A percentile compares a stretch with the other conserved stretches of the same genome.
Conservation (phyloP, 1,284 basidiomycete genomes). For the Butyriboletus appendiculatus region DNA sequence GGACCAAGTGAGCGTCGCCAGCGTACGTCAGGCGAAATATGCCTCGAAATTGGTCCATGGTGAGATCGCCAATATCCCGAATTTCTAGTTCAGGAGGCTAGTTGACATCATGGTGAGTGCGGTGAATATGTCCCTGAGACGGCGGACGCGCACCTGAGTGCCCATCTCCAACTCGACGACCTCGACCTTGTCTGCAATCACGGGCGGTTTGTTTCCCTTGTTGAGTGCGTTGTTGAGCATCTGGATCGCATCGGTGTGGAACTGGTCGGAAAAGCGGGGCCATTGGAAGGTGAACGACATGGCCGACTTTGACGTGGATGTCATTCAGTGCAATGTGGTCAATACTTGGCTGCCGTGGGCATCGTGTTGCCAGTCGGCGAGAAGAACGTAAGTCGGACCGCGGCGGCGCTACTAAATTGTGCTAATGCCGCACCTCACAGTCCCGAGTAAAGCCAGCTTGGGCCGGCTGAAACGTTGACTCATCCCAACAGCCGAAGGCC, state of each 20-base stretch:
- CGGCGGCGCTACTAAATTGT: neutral
- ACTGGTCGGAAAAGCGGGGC: conserved; percentile 95
- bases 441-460: neutral
- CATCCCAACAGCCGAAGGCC: conserved; percentile 4
- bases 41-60: conserved; percentile 93
- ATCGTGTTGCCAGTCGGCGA: conserved; percentile 23
- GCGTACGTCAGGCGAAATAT: conserved; percentile 96
- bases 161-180: conserved; percentile 99
- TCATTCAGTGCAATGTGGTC: conserved; percentile 13
- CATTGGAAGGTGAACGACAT: conserved; percentile 99
- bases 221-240: conserved; percentile 96
- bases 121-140: conserved; percentile 6
- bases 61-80: conserved; percentile 96
- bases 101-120: neutral
- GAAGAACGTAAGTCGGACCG: conserved; percentile 16
- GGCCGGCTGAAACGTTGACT: neutral
- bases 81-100: conserved; percentile 97
- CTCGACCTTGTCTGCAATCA: conserved; percentile 97
- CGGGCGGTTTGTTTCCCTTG: conserved; percentile 96
- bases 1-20: conserved; percentile 94
- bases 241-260: conserved; percentile 90
- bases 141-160: conserved; percentile 68
- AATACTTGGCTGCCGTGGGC: conserved; percentile 13
- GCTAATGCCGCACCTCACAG: neutral
- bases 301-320: conserved; percentile 10